Evolutionary conservation across 768 basidiomycete genomes (phyloP).

Genomic region (Lactarius pseudohatsudake): DNA sequence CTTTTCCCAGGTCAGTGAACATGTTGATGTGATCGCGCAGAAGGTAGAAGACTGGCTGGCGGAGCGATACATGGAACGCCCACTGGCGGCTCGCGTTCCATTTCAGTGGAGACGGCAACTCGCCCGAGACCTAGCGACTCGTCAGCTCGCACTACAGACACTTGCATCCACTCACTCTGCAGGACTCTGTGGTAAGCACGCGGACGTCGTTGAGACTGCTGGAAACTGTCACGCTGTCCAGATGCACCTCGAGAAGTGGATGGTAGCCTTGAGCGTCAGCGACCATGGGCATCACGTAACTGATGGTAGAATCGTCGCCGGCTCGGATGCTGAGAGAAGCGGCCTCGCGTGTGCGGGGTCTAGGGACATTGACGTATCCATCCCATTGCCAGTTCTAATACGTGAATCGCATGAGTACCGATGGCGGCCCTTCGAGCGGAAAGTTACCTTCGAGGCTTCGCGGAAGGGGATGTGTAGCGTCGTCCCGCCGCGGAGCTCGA

Average conservation of each 20-base stretch:
- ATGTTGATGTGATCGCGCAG: slow-evolving; percentile 94
- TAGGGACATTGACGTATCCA: slow-evolving; percentile 48
- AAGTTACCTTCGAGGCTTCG: slow-evolving; percentile 78
- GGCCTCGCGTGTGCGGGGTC: slow-evolving; percentile 58
- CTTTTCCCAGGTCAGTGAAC: slow-evolving; percentile 88
- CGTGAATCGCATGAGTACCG: neutral
- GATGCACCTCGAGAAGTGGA: slow-evolving; percentile 74
- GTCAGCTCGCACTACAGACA: neutral
- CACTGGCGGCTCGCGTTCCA: slow-evolving; percentile 86
- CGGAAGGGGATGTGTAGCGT: slow-evolving; percentile 85
- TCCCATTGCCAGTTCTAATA: slow-evolving; percentile 93
- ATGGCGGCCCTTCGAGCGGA: neutral
- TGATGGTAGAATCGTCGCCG: slow-evolving; percentile 82
- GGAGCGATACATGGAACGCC: slow-evolving; percentile 70
- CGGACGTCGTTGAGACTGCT: slow-evolving; percentile 89
- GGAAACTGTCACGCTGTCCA: slow-evolving; percentile 72
- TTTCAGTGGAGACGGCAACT: slow-evolving; percentile 74
- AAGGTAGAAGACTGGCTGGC: slow-evolving; percentile 71
- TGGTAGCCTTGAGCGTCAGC: slow-evolving; percentile 74
- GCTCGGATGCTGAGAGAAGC: slow-evolving; percentile 72
- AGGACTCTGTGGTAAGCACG: slow-evolving; percentile 74
- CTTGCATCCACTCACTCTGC: slow-evolving; percentile 54
- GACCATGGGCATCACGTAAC: slow-evolving; percentile 82
- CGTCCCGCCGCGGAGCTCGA: slow-evolving; percentile 78
- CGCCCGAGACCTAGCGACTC: slow-evolving; percentile 55